Evolutionary conservation across 2,329 filamentous ascomycete genomes (phyloP), one percentile per base, ranked within the genome.

Genomic region (Chalaropsis ovoidea): DNA sequence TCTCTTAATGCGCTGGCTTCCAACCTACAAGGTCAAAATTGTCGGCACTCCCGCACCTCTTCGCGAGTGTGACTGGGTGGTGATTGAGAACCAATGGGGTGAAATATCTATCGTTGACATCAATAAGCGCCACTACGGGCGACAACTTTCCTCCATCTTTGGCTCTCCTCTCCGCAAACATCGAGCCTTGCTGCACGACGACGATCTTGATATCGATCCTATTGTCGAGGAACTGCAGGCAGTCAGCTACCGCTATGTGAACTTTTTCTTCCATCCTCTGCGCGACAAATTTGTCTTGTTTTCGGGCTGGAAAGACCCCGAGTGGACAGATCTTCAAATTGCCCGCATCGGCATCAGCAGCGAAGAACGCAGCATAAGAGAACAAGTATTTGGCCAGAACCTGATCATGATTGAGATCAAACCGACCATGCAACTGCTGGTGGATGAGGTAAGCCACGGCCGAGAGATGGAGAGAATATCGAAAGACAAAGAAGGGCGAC

Each of bases 1-100:
- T 77, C 82, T 99, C 15, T 71, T 97, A 4, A 82, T 97, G 66
- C 83, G 91, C 68, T 99, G 94, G 94, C 75, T 97, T 64, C 95
- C 94, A 4, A 83, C 86, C 67, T 95, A 90, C 90, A 86, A 89
- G 71, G 86, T 97, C 62, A 82, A 81, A 61, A 73, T 97, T 52
- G 79, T 89, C 49, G 94, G 94, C 35, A 82, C 78, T 64, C 77
- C 85, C 4, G 83, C 83, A 17, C 79, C 89, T 1, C 78, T 99
- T 39, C 81, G 82, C 64, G 83, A 88, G 65, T 94, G 90, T 71
- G 81, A 89, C 67, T 99, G 95, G 94, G 87, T 96, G 54, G 92
- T 95, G 35, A 83, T 97, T 69, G 94, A 96, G 81, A 96, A 99
- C 72, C 91, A 97, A 81, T 97, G 94, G 93, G 88, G 89, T 62